phyloP scores from a whole-genome alignment of 176 grass and related monocot species.

The Alloteropsis semialata region DNA sequence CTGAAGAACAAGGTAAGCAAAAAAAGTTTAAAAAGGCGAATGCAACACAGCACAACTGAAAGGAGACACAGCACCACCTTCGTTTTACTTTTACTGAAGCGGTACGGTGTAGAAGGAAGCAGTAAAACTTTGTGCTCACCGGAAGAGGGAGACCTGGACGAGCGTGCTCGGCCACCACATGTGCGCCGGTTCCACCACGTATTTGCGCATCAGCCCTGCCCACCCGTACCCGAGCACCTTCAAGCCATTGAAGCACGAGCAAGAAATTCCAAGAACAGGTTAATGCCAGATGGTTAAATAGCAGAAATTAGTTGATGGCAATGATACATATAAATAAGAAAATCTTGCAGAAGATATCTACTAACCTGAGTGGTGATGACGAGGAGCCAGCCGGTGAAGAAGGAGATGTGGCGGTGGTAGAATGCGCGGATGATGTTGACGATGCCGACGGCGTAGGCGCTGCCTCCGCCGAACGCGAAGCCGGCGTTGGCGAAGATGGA shows the following conservation, averaged over 20 bases:
- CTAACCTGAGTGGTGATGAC: constrained; percentile 86
- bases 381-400: constrained; percentile 65
- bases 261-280: not conserved
- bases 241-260: not conserved
- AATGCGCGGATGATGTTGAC: constrained; percentile 76
- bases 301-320: no score
- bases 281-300: no score
- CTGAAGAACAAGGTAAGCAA: not conserved
- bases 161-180: constrained; percentile 97
- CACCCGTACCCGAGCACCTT: constrained; percentile 92
- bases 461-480: constrained; percentile 65
- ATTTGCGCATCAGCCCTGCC: constrained; percentile 90
- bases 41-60: not conserved
- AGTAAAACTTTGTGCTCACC: constrained; percentile 29
- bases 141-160: constrained; percentile 93
- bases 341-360: no score
- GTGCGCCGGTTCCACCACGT: constrained; percentile 83
- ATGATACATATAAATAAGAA: no score
- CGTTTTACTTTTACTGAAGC: not conserved
- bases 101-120: not conserved
- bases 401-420: constrained; percentile 71
- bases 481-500: constrained; percentile 98
- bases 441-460: constrained; percentile 77
- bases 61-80: not conserved
- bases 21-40: not conserved